phyloP scores from a whole-genome alignment of 225 moss, liverwort and hornwort species.

The Neckera pumila region DNA sequence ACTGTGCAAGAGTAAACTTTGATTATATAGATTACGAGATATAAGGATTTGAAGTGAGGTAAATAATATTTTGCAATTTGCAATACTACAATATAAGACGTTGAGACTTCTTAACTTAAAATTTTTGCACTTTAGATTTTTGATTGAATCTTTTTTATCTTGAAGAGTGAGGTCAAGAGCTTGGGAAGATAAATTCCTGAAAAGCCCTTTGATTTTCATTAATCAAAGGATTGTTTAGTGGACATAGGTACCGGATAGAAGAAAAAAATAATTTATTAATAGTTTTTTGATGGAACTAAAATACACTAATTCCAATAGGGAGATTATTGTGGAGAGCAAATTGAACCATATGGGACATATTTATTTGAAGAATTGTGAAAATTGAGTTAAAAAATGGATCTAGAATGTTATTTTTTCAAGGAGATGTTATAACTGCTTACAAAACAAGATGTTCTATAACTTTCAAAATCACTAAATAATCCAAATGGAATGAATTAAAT shows the following conservation, averaged over 20 bases:
- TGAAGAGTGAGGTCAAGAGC: not conserved
- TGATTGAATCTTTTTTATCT: not conserved
- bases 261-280: not conserved
- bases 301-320: not conserved
- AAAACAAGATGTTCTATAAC: not conserved
- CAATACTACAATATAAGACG: not conserved
- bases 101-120: not conserved
- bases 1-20: not conserved
- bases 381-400: fast-evolving
- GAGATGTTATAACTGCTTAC: fast-evolving
- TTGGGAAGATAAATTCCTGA: fast-evolving
- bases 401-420: fast-evolving
- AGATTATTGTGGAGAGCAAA: not conserved
- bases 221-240: not conserved
- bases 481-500: not conserved
- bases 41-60: not conserved
- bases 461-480: not conserved
- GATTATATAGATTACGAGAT: not conserved
- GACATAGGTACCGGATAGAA: not conserved
- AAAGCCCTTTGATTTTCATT: not conserved
- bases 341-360: not conserved
- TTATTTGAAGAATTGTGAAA: not conserved
- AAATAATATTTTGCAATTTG: not conserved
- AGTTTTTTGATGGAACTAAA: not conserved
- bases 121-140: not conserved